Conservation (phyloP, 495 filamentous ascomycete species). For the Tuber borchii region DNA sequence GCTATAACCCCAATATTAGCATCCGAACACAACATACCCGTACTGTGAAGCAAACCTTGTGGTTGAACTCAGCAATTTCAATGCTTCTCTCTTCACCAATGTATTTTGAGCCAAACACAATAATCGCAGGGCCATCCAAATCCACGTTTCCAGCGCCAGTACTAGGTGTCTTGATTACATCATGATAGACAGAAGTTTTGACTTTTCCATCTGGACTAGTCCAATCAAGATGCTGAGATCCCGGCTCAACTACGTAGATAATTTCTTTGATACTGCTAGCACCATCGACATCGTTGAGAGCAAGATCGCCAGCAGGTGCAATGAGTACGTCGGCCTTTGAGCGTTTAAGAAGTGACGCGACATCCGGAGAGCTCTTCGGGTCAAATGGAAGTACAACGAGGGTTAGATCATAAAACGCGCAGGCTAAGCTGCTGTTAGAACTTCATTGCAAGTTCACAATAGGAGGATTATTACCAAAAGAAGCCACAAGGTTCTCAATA, state of each 20-base stretch:
- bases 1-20: conserved; percentile 50
- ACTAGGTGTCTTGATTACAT: conserved; percentile 23
- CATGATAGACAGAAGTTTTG: conserved; percentile 34
- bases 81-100: conserved; percentile 19
- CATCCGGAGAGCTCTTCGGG: conserved; percentile 49
- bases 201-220: conserved; percentile 34
- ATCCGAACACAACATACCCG: conserved; percentile 22
- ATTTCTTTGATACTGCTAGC: conserved; percentile 65
- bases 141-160: conserved; percentile 19
- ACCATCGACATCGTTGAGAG: conserved; percentile 64
- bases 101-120: conserved; percentile 33
- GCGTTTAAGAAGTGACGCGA: conserved; percentile 63
- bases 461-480: conserved; percentile 55
- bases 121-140: conserved; percentile 29
- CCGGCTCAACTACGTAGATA: conserved; percentile 88
- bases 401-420: conserved; percentile 74
- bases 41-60: conserved; percentile 16
- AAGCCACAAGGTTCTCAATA: conserved; percentile 67
- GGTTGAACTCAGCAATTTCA: conserved; percentile 33
- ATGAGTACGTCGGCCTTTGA: conserved; percentile 73
- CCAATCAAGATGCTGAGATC: conserved; percentile 86
- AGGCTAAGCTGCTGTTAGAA: conserved; percentile 49
- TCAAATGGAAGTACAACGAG: conserved; percentile 81
- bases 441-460: background rate
- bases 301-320: conserved; percentile 78